Conservation (phyloP, 495 filamentous ascomycete species). For the Daldinia decipiens region DNA sequence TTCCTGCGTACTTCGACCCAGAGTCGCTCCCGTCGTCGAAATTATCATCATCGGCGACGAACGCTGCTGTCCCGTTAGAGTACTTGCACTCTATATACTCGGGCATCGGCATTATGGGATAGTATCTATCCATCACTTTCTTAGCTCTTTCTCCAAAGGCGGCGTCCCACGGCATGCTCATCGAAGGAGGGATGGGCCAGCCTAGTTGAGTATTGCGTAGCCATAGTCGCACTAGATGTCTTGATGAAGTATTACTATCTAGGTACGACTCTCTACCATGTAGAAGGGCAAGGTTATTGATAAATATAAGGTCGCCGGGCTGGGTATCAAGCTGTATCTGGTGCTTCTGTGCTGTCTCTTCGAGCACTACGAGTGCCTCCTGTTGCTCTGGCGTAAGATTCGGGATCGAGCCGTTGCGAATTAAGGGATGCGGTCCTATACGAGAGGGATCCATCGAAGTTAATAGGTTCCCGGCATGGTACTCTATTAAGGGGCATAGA, state of each 20-base stretch:
- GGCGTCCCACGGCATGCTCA: constrained; percentile 58
- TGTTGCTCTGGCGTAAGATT: constrained; percentile 48
- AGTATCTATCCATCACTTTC: constrained; percentile 44
- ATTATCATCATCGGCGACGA: constrained; percentile 45
- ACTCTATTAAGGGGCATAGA: constrained; percentile 53
- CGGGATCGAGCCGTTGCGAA: constrained; percentile 44
- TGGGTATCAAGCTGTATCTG: constrained; percentile 58
- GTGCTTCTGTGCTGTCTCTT: constrained; percentile 48
- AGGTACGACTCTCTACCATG: constrained; percentile 65
- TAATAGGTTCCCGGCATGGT: constrained; percentile 48
- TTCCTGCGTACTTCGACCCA: not conserved
- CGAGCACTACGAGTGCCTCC: constrained; percentile 50
- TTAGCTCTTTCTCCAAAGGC: constrained; percentile 49
- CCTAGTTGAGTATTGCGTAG: constrained; percentile 54
- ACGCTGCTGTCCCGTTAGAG: constrained; percentile 58
- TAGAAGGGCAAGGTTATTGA: constrained; percentile 70
- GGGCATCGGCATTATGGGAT: constrained; percentile 50
- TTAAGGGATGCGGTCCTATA: constrained; percentile 54
- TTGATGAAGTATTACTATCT: constrained; percentile 48
- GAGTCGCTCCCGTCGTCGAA: not conserved
- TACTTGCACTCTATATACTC: constrained; percentile 58
- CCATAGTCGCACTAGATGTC: constrained; percentile 65
- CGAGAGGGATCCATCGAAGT: constrained; percentile 56
- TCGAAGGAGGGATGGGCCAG: constrained; percentile 54
- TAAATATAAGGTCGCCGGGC: constrained; percentile 68